Percentiles rank a stretch among this genome's conserved stretches.
Evolutionary conservation across 176 grass and related monocot genomes (phyloP).

Genomic region (Hsuehochloa calcarea): DNA sequence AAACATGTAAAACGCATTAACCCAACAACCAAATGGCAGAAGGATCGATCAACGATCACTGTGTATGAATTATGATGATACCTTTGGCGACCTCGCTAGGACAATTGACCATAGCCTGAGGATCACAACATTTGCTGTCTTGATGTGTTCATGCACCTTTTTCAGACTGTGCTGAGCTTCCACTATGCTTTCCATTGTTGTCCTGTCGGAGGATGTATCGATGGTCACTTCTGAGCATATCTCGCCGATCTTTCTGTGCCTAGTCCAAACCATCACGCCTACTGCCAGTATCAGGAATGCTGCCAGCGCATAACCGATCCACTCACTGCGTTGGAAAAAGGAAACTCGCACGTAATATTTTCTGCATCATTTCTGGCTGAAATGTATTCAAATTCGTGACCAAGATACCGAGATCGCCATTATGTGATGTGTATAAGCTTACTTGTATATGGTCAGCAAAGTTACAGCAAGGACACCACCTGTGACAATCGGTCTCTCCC

Average conservation of each 20-base stretch:
- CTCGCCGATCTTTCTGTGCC: constrained; percentile 28
- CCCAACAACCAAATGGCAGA: background rate
- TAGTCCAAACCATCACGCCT: constrained; percentile 63
- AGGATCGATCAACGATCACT: background rate
- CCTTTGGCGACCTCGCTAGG: constrained; percentile 70
- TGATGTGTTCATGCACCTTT: constrained; percentile 55
- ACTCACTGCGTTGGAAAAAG: constrained; percentile 49
- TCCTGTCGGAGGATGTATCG: constrained; percentile 67
- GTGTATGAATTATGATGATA: background rate
- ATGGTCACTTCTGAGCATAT: constrained; percentile 60
- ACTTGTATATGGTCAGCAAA: constrained; percentile 79
- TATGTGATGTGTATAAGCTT: background rate
- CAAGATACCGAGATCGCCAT: background rate
- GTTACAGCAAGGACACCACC: constrained; percentile 26
- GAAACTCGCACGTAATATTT: background rate
- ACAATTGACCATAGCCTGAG: constrained; percentile 68
- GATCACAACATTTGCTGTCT: constrained; percentile 54
- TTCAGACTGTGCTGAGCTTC: constrained; percentile 68
- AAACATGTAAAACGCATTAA: background rate
- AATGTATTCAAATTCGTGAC: background rate
- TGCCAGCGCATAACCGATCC: constrained; percentile 50
- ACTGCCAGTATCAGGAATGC: constrained; percentile 23
- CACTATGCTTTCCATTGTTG: constrained; percentile 77
- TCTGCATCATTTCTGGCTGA: background rate
- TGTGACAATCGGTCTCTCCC: constrained; percentile 57